Evolutionary conservation across 257 asterid genomes (phyloP), one percentile per base, ranked within the genome.

Genomic region (Catharanthus roseus): DNA sequence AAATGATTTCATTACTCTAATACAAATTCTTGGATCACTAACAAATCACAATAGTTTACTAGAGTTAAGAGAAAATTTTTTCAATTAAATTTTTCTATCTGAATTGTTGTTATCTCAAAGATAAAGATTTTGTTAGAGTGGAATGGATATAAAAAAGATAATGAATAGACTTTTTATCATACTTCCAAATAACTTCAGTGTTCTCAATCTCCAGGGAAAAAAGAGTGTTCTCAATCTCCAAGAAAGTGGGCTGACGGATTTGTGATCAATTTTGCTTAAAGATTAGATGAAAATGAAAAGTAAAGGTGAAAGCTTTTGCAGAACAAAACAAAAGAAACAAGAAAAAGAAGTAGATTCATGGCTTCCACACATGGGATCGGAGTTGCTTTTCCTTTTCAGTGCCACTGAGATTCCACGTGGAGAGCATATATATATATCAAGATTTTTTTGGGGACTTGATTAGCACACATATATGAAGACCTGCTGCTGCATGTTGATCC

Each of bases 401-500:
- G 3, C 54, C 67, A 21, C 45, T 70, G 8, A 64, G 15, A 12
- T 26, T 55, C 72, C 77, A 73, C 77, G 72, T 73, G 77, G 53
- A 73, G 26, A 39, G 71, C 71, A 65, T 31, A 65, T 10, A 36
- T 23, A 33, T 36, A n/a, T n/a, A n/a, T n/a, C n/a, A n/a, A n/a
- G n/a, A n/a, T n/a, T n/a, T n/a, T n/a, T n/a, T n/a, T n/a, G n/a
- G n/a, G n/a, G n/a, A n/a, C n/a, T n/a, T n/a, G n/a, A n/a, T n/a
- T n/a, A n/a, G n/a, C n/a, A n/a, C n/a, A 64, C 42, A 65, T 10
- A 36, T 23, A 33, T 36, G 33, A 24, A 13, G 24, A 62, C 47
- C n/a, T n/a, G n/a, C n/a, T n/a, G n/a, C 31, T 73, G 77, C 66
- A 65, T 65, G 77, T 66, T 65, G 49, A 47, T 31, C 31, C 53